These are phyloP conservation scores for Mycena epipterygia DNA, from an alignment of 768 basidiomycete genomes.

Conservation along the genomic window DNA sequence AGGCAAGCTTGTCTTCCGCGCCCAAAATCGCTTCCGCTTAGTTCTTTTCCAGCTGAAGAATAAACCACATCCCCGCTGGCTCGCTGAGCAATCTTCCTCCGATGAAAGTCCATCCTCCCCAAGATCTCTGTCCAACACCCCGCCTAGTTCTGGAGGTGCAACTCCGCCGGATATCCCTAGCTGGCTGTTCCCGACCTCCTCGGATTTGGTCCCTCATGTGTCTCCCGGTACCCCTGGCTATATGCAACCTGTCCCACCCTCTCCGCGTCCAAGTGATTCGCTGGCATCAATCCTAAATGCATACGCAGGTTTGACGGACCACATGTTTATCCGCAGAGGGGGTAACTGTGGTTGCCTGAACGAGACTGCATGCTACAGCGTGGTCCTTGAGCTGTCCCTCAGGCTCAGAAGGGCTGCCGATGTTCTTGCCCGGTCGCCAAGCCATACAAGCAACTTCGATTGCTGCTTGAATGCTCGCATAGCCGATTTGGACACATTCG, in stretches of 20 bases:
- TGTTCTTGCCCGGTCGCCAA: conserved; percentile 29
- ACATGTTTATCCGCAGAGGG: conserved; percentile 27
- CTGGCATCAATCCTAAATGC: conserved; percentile 26
- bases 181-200: neutral
- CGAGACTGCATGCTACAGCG: conserved; percentile 24
- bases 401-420: conserved; percentile 28
- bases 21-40: neutral
- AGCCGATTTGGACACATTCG: conserved; percentile 26
- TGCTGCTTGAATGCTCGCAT: conserved; percentile 28
- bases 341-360: conserved; percentile 26
- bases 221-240: neutral
- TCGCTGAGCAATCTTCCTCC: neutral
- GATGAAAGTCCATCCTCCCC: neutral
- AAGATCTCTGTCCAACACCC: neutral
- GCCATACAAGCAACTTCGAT: conserved; percentile 17
- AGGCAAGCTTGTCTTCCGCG: neutral
- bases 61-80: conserved; percentile 5
- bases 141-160: neutral
- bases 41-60: conserved; percentile 20
- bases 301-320: conserved; percentile 29
- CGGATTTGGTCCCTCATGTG: neutral
- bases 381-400: conserved; percentile 31
- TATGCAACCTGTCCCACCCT: neutral
- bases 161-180: neutral
- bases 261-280: conserved; percentile 12